phyloP scores from a whole-genome alignment of 2,329 filamentous ascomycete genomes.

The Penicillium sp. region DNA sequence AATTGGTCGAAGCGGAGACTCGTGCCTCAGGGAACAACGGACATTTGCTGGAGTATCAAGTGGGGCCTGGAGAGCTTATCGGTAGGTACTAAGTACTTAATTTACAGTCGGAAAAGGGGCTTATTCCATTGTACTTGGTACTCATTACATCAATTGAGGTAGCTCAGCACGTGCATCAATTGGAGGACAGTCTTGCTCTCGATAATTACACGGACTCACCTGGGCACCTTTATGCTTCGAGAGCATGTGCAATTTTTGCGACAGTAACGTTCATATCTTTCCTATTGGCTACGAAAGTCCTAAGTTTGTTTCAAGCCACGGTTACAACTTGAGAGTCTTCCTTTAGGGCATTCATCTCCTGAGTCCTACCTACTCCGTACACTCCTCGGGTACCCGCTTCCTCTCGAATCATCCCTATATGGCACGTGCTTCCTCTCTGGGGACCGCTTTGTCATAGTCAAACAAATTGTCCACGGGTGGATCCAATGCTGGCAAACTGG shows the following conservation, averaged over 20 bases:
- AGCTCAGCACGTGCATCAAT: slow-evolving; percentile 24
- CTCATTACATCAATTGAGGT: neutral
- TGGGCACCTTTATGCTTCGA: neutral
- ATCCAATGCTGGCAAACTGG: neutral
- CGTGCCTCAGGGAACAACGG: slow-evolving; percentile 28
- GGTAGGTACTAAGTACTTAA: slow-evolving; percentile 5
- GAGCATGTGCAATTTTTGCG: neutral
- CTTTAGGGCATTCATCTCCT: neutral
- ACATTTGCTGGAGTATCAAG: slow-evolving; percentile 25
- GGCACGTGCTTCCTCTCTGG: neutral
- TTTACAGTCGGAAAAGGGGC: neutral
- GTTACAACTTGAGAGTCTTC: neutral
- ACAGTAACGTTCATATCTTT: neutral
- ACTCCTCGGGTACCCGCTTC: neutral
- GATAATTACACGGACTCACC: neutral
- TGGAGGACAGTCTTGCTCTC: slow-evolving; percentile 1
- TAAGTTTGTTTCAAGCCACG: neutral
- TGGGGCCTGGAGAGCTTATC: slow-evolving; percentile 26
- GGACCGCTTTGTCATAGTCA: neutral
- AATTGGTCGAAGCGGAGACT: slow-evolving; percentile 29
- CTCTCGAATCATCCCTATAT: neutral
- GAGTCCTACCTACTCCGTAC: neutral
- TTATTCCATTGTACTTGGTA: neutral
- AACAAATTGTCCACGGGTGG: neutral
- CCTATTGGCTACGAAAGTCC: neutral